A percentile compares a stretch with the other conserved stretches of the same genome.
Conservation (phyloP, 306 rosid genomes). For the Vicia sativa region DNA sequence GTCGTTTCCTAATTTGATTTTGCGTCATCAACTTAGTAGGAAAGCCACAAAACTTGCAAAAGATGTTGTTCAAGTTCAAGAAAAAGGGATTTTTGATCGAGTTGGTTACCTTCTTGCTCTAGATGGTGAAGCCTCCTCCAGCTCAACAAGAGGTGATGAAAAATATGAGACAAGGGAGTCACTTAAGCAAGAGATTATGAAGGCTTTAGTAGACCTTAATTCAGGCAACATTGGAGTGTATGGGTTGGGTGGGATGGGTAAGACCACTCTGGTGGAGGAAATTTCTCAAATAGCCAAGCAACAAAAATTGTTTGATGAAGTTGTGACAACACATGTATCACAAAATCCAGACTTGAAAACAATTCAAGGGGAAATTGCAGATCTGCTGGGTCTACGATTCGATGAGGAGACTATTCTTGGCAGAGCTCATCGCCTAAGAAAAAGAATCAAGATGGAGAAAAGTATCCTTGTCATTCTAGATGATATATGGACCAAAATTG, state of each 20-base stretch:
- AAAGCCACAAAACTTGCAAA: not conserved
- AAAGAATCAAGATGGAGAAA: not conserved
- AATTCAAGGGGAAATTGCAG: constrained; percentile 12
- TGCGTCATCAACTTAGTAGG: not conserved
- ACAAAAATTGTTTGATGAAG: not conserved
- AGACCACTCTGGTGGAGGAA: not conserved
- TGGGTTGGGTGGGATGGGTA: constrained; percentile 5
- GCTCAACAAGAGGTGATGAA: not conserved
- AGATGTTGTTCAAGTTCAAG: not conserved
- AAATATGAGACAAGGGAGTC: not conserved
- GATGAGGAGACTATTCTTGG: not conserved
- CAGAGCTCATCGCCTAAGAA: not conserved
- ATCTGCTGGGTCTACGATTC: not conserved
- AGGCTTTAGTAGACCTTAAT: not conserved
- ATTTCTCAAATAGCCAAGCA: not conserved
- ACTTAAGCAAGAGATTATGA: not conserved
- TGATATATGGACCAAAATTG: not conserved
- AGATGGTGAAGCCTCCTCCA: not conserved
- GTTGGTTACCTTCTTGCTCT: not conserved
- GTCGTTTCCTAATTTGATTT: not conserved
- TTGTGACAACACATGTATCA: not conserved
- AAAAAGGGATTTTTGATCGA: not conserved
- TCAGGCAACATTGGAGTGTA: not conserved
- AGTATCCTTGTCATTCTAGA: not conserved
- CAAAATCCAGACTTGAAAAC: not conserved